These are phyloP conservation scores for Amylocystis lapponica DNA, from an alignment of 768 basidiomycete genomes.

Conservation along the genomic window DNA sequence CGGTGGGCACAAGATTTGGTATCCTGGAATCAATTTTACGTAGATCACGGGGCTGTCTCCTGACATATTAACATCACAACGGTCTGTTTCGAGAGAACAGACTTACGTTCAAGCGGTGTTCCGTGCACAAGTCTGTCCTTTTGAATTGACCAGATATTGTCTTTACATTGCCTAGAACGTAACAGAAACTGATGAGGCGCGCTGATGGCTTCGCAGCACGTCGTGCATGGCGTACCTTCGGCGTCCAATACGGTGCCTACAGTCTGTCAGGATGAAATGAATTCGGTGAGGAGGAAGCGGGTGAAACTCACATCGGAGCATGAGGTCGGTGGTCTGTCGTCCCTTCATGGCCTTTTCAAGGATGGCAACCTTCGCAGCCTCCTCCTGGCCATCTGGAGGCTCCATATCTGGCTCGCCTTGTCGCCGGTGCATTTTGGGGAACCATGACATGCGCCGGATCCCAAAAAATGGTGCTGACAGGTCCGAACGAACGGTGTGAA, in stretches of 20 bases:
- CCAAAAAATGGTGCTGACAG: slow-evolving; percentile 2
- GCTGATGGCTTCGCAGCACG: neutral
- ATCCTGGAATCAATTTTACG: slow-evolving; percentile 94
- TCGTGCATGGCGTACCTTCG: slow-evolving; percentile 55
- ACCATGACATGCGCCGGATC: slow-evolving; percentile 22
- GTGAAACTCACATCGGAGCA: slow-evolving; percentile 74
- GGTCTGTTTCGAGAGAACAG: slow-evolving; percentile 2
- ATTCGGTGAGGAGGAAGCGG: slow-evolving; percentile 11
- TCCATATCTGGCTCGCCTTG: slow-evolving; percentile 9
- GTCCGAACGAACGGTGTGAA: neutral
- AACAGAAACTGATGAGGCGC: slow-evolving; percentile 10
- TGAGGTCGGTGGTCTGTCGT: slow-evolving; percentile 82
- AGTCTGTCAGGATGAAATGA: slow-evolving; percentile 12
- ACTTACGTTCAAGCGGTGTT: slow-evolving; percentile 87
- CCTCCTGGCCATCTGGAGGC: slow-evolving; percentile 46
- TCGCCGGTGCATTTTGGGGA: slow-evolving; percentile 20
- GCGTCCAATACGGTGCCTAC: slow-evolving; percentile 84
- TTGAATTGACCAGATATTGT: slow-evolving; percentile 88
- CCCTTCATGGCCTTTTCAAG: slow-evolving; percentile 84
- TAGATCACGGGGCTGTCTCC: slow-evolving; percentile 79
- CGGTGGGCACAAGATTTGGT: slow-evolving; percentile 92
- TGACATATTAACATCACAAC: slow-evolving; percentile 12
- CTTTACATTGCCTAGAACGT: slow-evolving; percentile 67
- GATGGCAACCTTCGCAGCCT: slow-evolving; percentile 64
- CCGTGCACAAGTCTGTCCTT: slow-evolving; percentile 80